Evolutionary conservation across 2,329 filamentous ascomycete species (phyloP), one percentile per base, ranked within the genome.

Genomic region (Hypoxylon sp.): DNA sequence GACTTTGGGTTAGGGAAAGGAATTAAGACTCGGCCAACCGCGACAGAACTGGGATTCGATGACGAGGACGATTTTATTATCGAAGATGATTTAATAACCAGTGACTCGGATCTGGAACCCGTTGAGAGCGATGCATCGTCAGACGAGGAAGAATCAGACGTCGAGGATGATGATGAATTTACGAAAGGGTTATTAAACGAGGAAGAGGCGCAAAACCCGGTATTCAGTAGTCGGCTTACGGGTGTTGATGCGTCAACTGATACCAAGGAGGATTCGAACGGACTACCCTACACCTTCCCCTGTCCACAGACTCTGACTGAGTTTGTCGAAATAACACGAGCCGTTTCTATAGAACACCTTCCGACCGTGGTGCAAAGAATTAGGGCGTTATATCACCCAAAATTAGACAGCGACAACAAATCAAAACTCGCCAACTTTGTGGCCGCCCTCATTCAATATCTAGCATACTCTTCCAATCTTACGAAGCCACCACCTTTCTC

Each of bases 31-130:
- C 83, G 85, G 24, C 85, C 84, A 33, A 89, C 88, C 6, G 86
- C 86, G 3, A 84, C 86, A 10, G 86, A 91, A 64, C 79, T 94
- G 17, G 92, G 90, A 5, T 91, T 97, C 35, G 94, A 97, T 71
- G 95, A 98, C 73, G 95, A 98, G 77, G 95, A 98, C 74, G 94
- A 98, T 74, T 98, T 98, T 75, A 78, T 95, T 26, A 90, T 98
- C 69, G 95, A 98, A 66, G 93, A 96, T 69, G 92, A 97, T 76
- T 85, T 98, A 14, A 87, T 98, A 35, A 94, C 94, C 11, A 94
- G 91, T 73, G 92, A 90, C 39, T 95, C 93, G 5, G 90, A 91
- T 42, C 75, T 90, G n/a, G 88, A 91, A 29, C 82, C 84, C 3
- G 81, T 86, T 17, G 84, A 84, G 6, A 86, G 84, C 39, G 85